Base-by-base conservation (phyloP, 1,284 basidiomycete species). In the Cystobasidiaceae sp. region DNA sequence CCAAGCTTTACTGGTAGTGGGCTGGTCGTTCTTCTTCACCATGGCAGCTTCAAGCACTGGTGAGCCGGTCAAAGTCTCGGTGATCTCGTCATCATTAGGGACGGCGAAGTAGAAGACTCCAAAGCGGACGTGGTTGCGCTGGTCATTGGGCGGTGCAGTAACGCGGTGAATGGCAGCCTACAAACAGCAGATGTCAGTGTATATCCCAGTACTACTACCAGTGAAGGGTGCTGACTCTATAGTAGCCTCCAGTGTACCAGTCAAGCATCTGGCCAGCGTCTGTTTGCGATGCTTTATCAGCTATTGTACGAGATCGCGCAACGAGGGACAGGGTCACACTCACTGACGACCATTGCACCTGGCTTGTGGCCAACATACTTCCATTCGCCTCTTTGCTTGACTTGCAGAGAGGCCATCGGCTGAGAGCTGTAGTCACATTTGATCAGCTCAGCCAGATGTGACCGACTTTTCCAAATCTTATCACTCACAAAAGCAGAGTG, bases 91-190 rank as follows among this genome's bases (percentile, higher is more conserved):
- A 49, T 76, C 75, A 67, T 78, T 78, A 67, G 77, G 76, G 0
- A 78, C 72, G 3, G 76, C 75, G 70, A 78, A 78, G 70, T 78
- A 78, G 61, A 78, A 78, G 21, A 77, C 70, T 41, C 77, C 77
- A 4, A 76, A 70, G 9, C 77, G 72, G 5, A 70, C 72, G 56
- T 77, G 75, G 44, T 76, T 74, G 0, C 75, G 67, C 61, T 78
- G 77, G 66, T 78, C 77, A 28, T 69, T 67, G 1, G 77, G 77
- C 0, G 77, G 77, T 1, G 76, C 77, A 2, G 75, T 70, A 1
- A 78, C 77, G 7, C 77, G 72, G 71, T 78, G 77, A 49, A 76
- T 78, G 33, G 77, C 76, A 21, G 73, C 75, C 66, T 72, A n/a
- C n/a, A 11, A 11, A n/a, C 11, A 39, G n/a, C n/a, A 11, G 37